phyloP scores from a whole-genome alignment of 768 basidiomycete genomes.

The Sarcomyxa edulis region DNA sequence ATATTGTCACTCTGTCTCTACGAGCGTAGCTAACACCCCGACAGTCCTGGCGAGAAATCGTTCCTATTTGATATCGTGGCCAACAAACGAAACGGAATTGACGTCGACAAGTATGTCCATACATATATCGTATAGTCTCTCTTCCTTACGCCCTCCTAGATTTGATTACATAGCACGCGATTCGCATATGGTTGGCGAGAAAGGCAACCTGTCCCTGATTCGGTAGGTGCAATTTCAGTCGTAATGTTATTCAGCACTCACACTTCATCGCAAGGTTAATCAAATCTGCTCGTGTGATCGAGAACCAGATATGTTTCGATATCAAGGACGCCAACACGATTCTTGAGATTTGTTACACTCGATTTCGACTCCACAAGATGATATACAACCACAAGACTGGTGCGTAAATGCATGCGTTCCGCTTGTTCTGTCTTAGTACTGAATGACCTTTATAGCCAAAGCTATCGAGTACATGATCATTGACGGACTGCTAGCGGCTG shows the following conservation, averaged over 20 bases:
- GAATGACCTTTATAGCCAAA: slow-evolving; percentile 40
- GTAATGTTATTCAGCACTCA: not conserved
- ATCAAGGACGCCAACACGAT: slow-evolving; percentile 79
- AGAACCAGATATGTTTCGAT: slow-evolving; percentile 72
- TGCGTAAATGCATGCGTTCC: slow-evolving; percentile 18
- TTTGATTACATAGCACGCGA: slow-evolving; percentile 83
- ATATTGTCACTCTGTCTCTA: not conserved
- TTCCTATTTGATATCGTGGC: slow-evolving; percentile 86
- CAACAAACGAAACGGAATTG: slow-evolving; percentile 75
- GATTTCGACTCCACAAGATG: slow-evolving; percentile 77
- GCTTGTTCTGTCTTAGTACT: not conserved
- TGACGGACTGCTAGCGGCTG: slow-evolving; percentile 65
- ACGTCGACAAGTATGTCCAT: slow-evolving; percentile 72
- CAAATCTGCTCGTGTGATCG: slow-evolving; percentile 68
- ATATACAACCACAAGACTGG: slow-evolving; percentile 82
- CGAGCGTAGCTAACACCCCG: not conserved
- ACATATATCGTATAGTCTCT: not conserved
- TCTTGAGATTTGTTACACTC: slow-evolving; percentile 66
- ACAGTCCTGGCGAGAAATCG: slow-evolving; percentile 45
- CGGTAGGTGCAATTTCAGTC: slow-evolving; percentile 27
- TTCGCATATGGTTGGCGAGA: slow-evolving; percentile 64
- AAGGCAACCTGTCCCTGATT: slow-evolving; percentile 43
- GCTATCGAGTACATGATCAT: slow-evolving; percentile 85
- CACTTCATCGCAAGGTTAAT: slow-evolving; percentile 47
- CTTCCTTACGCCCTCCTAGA: slow-evolving; percentile 25